These are phyloP conservation scores for Phaffia tasmanica DNA, from an alignment of 768 basidiomycete species.

Conservation along the genomic window DNA sequence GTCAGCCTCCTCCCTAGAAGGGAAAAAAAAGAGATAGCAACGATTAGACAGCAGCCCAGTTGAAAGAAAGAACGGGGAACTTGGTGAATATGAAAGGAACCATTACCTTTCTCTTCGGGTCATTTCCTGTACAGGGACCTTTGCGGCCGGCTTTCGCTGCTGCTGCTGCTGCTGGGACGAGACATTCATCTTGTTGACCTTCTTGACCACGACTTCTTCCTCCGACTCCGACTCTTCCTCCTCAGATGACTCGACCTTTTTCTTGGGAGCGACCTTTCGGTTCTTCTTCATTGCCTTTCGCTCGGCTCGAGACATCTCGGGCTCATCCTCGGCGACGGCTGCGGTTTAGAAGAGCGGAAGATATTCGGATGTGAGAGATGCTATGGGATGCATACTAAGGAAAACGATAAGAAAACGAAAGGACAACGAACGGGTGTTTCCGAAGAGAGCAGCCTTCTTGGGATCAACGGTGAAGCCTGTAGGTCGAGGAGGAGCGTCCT, in stretches of 20 bases:
- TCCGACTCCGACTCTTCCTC: slow-evolving; percentile 49
- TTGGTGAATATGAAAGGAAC: slow-evolving; percentile 8
- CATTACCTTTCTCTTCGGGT: slow-evolving; percentile 37
- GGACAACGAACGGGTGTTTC: slow-evolving; percentile 32
- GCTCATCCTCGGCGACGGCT: slow-evolving; percentile 37
- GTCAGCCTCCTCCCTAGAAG: slow-evolving; percentile 71
- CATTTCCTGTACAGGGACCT: slow-evolving; percentile 13
- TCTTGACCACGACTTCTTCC: slow-evolving; percentile 64
- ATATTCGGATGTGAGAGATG: not conserved
- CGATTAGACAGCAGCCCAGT: slow-evolving; percentile 49
- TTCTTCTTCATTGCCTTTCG: slow-evolving; percentile 75
- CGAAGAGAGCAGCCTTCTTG: slow-evolving; percentile 36
- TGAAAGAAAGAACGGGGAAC: not conserved
- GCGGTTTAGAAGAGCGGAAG: slow-evolving; percentile 33
- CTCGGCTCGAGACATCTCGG: slow-evolving; percentile 58
- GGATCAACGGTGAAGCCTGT: slow-evolving; percentile 30
- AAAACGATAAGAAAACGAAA: slow-evolving; percentile 30
- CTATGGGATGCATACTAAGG: slow-evolving; percentile 24
- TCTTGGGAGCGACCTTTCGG: slow-evolving; percentile 41
- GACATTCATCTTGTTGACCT: slow-evolving; percentile 42
- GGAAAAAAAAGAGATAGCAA: slow-evolving; percentile 23
- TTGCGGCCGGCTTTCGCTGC: slow-evolving; percentile 25
- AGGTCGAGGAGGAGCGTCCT: slow-evolving; percentile 21
- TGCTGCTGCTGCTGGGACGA: slow-evolving; percentile 41
- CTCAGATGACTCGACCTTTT: slow-evolving; percentile 32